A percentile compares a stretch with the other conserved stretches of the same genome.
Conservation (phyloP, 2,329 filamentous ascomycete species). For the Emmonsiellopsis sp. region DNA sequence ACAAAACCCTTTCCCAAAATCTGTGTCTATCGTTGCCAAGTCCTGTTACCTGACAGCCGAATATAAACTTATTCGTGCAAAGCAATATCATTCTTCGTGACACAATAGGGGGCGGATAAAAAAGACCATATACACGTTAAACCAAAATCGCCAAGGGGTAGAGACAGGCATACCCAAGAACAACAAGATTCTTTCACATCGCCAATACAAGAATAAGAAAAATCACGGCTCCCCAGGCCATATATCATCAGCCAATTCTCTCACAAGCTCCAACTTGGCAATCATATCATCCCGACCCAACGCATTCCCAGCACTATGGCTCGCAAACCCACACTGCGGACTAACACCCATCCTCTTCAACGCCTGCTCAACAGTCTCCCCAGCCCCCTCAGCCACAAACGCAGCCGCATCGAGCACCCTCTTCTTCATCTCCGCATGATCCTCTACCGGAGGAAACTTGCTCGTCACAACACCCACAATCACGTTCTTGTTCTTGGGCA, state of each 20-base stretch:
- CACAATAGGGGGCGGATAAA: too few species aligned
- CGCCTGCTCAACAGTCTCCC: constrained; percentile 56
- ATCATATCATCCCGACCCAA: constrained; percentile 62
- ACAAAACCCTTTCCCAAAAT: too few species aligned
- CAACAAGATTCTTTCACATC: too few species aligned
- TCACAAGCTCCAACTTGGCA: constrained; percentile 62
- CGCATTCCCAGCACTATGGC: constrained; percentile 63
- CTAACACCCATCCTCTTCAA: constrained; percentile 59
- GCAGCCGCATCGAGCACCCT: constrained; percentile 54
- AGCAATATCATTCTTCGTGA: too few species aligned
- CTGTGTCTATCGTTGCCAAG: too few species aligned
- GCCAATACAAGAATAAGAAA: neutral
- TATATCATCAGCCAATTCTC: constrained; percentile 62
- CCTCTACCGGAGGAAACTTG: constrained; percentile 54
- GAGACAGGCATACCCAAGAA: too few species aligned
- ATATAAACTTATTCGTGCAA: too few species aligned
- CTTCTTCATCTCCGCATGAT: constrained; percentile 55
- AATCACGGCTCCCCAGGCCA: constrained; percentile 50
- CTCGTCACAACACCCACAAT: constrained; percentile 57
- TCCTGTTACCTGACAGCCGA: too few species aligned
- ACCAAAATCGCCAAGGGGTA: too few species aligned
- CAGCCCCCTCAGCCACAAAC: constrained; percentile 59
- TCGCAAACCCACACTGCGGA: constrained; percentile 67
- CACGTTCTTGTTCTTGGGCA: constrained; percentile 54
- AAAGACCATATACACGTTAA: too few species aligned